phyloP scores from a whole-genome alignment of 2,329 filamentous ascomycete species.

The Achaetomium macrosporum region DNA sequence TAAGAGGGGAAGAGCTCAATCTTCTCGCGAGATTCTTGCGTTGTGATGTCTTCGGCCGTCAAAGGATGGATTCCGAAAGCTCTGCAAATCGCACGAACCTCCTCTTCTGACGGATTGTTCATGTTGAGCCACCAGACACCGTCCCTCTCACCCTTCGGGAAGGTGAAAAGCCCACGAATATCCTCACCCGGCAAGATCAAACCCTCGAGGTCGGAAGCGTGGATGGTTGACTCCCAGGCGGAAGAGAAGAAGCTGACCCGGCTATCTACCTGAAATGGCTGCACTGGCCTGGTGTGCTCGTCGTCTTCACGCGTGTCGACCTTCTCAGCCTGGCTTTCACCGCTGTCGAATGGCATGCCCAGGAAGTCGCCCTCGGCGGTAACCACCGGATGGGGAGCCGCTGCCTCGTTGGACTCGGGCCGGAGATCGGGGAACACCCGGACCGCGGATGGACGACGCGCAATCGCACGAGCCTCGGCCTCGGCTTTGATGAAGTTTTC shows the following conservation, averaged over 20 bases:
- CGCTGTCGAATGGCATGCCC: slow-evolving; percentile 44
- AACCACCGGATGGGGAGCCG: slow-evolving; percentile 23
- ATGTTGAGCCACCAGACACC: slow-evolving; percentile 99
- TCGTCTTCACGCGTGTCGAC: slow-evolving; percentile 42
- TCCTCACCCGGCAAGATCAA: slow-evolving; percentile 84
- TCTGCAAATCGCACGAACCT: slow-evolving; percentile 81
- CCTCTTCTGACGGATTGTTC: slow-evolving; percentile 81
- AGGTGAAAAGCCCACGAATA: slow-evolving; percentile 76
- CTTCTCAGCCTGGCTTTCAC: slow-evolving; percentile 47
- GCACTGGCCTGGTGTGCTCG: slow-evolving; percentile 33
- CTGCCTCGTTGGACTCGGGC: slow-evolving; percentile 29
- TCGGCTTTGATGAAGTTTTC: slow-evolving; percentile 78
- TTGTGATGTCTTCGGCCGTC: slow-evolving; percentile 93
- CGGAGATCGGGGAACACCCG: slow-evolving; percentile 59
- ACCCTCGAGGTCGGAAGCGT: slow-evolving; percentile 82
- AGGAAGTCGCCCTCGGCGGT: slow-evolving; percentile 50
- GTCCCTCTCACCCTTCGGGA: slow-evolving; percentile 56
- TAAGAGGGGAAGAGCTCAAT: slow-evolving; percentile 97
- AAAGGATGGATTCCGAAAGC: slow-evolving; percentile 94
- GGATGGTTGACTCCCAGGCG: slow-evolving; percentile 86
- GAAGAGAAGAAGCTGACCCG: slow-evolving; percentile 97
- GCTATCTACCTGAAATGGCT: slow-evolving; percentile 51
- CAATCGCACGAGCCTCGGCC: slow-evolving; percentile 40
- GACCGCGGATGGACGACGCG: slow-evolving; percentile 43
- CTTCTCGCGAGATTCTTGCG: slow-evolving; percentile 94